Base-by-base conservation (phyloP, 2,329 filamentous ascomycete species). In the Zymoseptoria ardabiliae region DNA sequence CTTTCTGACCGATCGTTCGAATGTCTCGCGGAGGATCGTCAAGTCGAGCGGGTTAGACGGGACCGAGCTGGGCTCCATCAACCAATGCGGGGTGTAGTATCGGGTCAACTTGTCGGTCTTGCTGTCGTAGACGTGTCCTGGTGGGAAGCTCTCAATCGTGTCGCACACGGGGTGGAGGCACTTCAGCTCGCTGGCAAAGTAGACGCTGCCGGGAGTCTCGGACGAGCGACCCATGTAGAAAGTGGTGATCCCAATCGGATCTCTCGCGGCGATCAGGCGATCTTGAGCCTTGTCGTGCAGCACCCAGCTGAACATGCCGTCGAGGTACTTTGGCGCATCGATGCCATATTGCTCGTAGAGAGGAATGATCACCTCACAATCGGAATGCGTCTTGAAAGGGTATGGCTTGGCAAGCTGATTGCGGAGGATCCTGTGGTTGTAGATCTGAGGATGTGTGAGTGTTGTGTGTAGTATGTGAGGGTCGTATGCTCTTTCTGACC, bases 281-380 rank as follows among this genome's bases (percentile, higher is more conserved):
- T 99, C 89, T 76, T 91, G 86, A 68, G 85, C 87, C 84, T 96
- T 96, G 81, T 99, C 94, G 78, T 96, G 96, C 56, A 99, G 84
- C 58, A 99, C 92, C 79, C 95, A 99, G 17, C 93, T 97, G 84
- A 99, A 99, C 94, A 99, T 99, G 80, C 94, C 94, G 75, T 99
- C 94, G 68, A 99, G 86, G 77, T 91, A 82, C 77, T 93, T 94
- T 63, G 94, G 92, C 60, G 93, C 91, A 72, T 97, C 91, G 68
- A 95, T 82, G 71, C 87, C 94, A 83, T 95, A 85, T 77, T 97
- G 86, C 79, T 91, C 84, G 75, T 99, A 99, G 82, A 99, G 77
- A 67, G 95, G 94, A 73, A 99, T 96, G 77, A 99, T 96, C 73
- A 99, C 93, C 78, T 99, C 94, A 78, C 94, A 99, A 74, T 99